A percentile compares a stretch with the other conserved stretches of the same genome.
Evolutionary conservation across 2,329 filamentous ascomycete species (phyloP).

Genomic region (Escovopsis weberi): DNA sequence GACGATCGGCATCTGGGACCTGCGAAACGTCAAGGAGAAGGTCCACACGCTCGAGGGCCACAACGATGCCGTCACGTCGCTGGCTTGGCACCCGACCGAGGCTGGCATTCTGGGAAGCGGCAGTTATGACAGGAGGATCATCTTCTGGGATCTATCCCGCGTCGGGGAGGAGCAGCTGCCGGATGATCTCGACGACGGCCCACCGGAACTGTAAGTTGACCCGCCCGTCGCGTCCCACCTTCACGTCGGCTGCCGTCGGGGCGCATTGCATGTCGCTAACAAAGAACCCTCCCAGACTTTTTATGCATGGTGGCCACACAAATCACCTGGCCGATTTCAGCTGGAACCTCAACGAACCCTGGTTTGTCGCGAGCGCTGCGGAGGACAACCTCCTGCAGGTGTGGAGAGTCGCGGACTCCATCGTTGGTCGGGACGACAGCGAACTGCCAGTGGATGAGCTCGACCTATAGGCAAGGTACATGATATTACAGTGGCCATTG

Average conservation of each 20-base stretch:
- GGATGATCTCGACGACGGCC: slow-evolving; percentile 88
- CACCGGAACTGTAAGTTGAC: slow-evolving; percentile 69
- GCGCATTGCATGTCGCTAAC: neutral
- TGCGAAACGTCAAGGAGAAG: slow-evolving; percentile 80
- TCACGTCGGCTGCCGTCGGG: neutral
- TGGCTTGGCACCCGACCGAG: slow-evolving; percentile 91
- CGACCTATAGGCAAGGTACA: slow-evolving; percentile 39
- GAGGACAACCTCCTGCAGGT: slow-evolving; percentile 96
- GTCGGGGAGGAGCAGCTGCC: slow-evolving; percentile 90
- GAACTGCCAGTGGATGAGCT: slow-evolving; percentile 67
- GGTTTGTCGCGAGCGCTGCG: slow-evolving; percentile 88
- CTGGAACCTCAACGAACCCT: slow-evolving; percentile 94
- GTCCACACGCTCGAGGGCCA: slow-evolving; percentile 84
- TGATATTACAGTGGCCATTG: slow-evolving; percentile 12
- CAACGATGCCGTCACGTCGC: slow-evolving; percentile 74
- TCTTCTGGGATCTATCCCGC: slow-evolving; percentile 90
- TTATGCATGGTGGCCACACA: slow-evolving; percentile 98
- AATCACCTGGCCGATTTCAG: slow-evolving; percentile 94
- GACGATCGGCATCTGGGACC: slow-evolving; percentile 88
- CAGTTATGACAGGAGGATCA: slow-evolving; percentile 82
- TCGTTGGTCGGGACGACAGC: slow-evolving; percentile 62
- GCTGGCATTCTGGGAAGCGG: slow-evolving; percentile 78
- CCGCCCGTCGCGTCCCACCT: too few relatives aligned
- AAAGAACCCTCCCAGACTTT: slow-evolving; percentile 42
- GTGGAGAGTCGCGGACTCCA: slow-evolving; percentile 75